Percentiles rank a stretch among this genome's conserved stretches.
These are phyloP conservation scores for Sicyos edulis DNA, from an alignment of 306 rosid genomes.

Conservation along the genomic window DNA sequence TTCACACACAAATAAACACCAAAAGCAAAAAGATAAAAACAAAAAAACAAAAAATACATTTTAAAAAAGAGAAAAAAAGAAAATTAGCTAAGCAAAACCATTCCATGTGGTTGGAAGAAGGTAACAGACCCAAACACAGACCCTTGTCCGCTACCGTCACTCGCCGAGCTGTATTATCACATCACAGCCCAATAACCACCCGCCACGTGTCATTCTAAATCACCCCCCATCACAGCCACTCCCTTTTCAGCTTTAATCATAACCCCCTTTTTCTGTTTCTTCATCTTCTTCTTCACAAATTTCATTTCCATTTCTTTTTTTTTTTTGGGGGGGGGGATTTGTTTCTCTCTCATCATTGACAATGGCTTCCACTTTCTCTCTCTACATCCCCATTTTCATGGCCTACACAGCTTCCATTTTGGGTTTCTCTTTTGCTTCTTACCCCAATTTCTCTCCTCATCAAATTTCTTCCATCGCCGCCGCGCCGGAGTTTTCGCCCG, in stretches of 20 bases:
- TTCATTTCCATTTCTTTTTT: not conserved
- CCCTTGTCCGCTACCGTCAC: slow-evolving; percentile 4
- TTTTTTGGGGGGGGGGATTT: too few relatives aligned
- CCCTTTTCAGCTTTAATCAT: not conserved
- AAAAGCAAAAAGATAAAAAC: too few relatives aligned
- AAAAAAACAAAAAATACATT: too few relatives aligned
- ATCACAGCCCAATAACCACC: not conserved
- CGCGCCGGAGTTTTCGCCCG: slow-evolving; percentile 32
- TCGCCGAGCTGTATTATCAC: slow-evolving; percentile 10
- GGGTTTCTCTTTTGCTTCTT: slow-evolving; percentile 17
- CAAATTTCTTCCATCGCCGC: slow-evolving; percentile 40
- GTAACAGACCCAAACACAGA: not conserved
- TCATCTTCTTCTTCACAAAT: not conserved
- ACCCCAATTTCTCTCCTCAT: not conserved
- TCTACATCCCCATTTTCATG: slow-evolving; percentile 14
- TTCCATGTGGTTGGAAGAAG: not conserved
- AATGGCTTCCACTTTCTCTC: slow-evolving; percentile 16
- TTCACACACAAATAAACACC: too few relatives aligned
- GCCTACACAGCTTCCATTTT: slow-evolving; percentile 18
- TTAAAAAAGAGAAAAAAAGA: not conserved
- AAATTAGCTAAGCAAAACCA: not conserved
- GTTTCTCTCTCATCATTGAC: not conserved
- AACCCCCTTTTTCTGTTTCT: not conserved
- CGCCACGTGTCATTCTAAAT: not conserved
- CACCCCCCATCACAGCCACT: not conserved